These are phyloP conservation scores for Capronia americana DNA, from an alignment of 2,329 filamentous ascomycete species.

Conservation along the genomic window DNA sequence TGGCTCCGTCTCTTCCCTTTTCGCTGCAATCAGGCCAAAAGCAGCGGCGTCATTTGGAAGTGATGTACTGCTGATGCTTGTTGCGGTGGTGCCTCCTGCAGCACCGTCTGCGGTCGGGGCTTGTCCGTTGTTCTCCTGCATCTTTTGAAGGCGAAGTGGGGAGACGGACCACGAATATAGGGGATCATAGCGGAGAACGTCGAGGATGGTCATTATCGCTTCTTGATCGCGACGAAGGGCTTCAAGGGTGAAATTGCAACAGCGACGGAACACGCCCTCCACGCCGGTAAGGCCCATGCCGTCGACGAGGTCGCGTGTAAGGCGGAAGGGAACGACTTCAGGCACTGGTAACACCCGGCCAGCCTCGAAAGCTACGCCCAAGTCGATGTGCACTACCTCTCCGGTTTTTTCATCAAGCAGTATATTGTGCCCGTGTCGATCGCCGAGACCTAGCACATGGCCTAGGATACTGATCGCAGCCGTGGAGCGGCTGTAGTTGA, in stretches of 20 bases:
- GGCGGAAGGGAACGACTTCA: constrained; percentile 91
- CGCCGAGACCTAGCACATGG: constrained; percentile 88
- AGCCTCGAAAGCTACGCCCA: constrained; percentile 96
- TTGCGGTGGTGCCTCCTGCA: constrained; percentile 35
- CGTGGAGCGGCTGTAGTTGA: constrained; percentile 91
- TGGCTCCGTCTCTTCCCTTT: constrained; percentile 58
- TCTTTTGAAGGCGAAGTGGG: constrained; percentile 67
- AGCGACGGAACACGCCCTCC: constrained; percentile 95
- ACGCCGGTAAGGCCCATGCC: constrained; percentile 96
- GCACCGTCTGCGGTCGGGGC: constrained; percentile 43
- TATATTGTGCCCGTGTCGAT: constrained; percentile 96
- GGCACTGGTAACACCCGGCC: constrained; percentile 94
- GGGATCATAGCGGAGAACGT: constrained; percentile 97
- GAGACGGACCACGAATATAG: constrained; percentile 95
- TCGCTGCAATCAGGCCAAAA: constrained; percentile 30
- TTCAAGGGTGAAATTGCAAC: constrained; percentile 96
- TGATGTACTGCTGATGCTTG: constrained; percentile 37
- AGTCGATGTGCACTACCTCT: constrained; percentile 94
- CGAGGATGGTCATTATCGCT: constrained; percentile 97
- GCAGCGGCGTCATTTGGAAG: neutral
- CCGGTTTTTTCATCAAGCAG: constrained; percentile 86
- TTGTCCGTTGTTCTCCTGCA: constrained; percentile 64
- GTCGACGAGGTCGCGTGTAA: constrained; percentile 93
- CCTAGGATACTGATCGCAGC: constrained; percentile 95
- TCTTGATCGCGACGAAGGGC: constrained; percentile 94